Evolutionary conservation across 1,284 basidiomycete genomes (phyloP), one percentile per base, ranked within the genome.

Genomic region (Calocybe gambosa): DNA sequence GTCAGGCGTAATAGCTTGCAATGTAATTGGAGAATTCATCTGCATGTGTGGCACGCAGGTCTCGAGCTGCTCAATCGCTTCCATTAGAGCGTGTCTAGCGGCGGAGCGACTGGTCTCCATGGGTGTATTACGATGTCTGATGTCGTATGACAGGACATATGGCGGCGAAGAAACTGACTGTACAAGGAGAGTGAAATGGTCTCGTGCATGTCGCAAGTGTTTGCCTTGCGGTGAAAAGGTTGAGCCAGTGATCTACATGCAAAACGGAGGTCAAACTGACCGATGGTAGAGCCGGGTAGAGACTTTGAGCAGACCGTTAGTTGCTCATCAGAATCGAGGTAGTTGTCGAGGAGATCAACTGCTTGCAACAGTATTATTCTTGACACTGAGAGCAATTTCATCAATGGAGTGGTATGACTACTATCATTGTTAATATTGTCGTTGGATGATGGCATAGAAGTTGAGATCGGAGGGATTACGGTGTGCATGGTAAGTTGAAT

Each of bases 221-320:
- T 90, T 90, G 41, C 87, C 87, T 89, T 50, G 37, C 20, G 43
- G 15, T 39, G 45, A 49, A 42, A 28, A 21, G 42, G 18, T 43
- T 37, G 45, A 42, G 38, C n/a, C 39, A 42, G n/a, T 33, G 48
- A 50, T 37, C 29, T 15, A 28, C 10, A 25, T 35, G 33, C 33
- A 34, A 29, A 23, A 33, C 9, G 25, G 42, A 35, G 47, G 29
- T 25, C 23, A 29, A 29, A 39, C 31, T 43, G 37, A 87, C 87
- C 87, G 47, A 90, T 90, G 5, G 88, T 89, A 9, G 87, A 89
- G 13, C 88, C 88, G 20, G 86, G 85, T 43, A 90, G 73, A 57
- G 76, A 81, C 56, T 78, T 74, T 10, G 86, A 88, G 39, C 74
- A 68, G 10, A 71, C 68, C n/a, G 70, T 75, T 42, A 90, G 73